phyloP scores from a whole-genome alignment of 163 green algal genomes.

The Chlorella variabilis region DNA sequence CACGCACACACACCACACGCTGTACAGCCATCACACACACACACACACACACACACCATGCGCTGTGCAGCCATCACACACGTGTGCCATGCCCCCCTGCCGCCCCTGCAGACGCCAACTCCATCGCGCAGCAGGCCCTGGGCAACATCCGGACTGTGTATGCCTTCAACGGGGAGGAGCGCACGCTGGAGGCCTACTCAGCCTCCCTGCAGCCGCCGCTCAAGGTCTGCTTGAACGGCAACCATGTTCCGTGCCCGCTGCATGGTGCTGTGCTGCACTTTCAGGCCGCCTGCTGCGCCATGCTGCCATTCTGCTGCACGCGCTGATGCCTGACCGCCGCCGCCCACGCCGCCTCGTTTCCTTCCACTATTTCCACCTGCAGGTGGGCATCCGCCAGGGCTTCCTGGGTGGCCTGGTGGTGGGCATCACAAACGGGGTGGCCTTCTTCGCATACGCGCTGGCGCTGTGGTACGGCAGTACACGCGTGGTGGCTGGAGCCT shows the following conservation, averaged over 20 bases:
- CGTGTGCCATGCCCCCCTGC: too few species aligned
- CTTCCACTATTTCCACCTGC: not conserved
- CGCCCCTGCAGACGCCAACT: slow-evolving; percentile 48
- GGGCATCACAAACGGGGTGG: slow-evolving; percentile 48
- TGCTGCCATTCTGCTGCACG: too few species aligned
- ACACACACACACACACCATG: too few species aligned
- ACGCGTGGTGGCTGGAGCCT: slow-evolving; percentile 46
- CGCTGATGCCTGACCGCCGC: too few species aligned
- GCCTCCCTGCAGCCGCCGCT: slow-evolving; percentile 41
- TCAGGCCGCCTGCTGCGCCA: too few species aligned
- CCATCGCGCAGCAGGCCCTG: slow-evolving; percentile 61
- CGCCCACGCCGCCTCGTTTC: too few species aligned
- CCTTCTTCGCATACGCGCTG: slow-evolving; percentile 52
- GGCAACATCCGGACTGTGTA: slow-evolving; percentile 80
- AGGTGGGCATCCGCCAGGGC: slow-evolving; percentile 58
- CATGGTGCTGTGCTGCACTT: not conserved
- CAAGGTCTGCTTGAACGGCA: not conserved
- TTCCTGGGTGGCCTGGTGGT: slow-evolving; percentile 46
- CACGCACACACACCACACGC: too few species aligned
- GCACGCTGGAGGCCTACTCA: slow-evolving; percentile 51
- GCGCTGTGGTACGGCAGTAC: slow-evolving; percentile 64
- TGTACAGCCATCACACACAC: too few species aligned
- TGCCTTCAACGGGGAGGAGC: slow-evolving; percentile 72
- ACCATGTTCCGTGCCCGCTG: too few species aligned
- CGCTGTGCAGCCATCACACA: too few species aligned